Evolutionary conservation across 1,284 basidiomycete genomes (phyloP), one percentile per base, ranked within the genome.

Genomic region (Volvariella surrecta): DNA sequence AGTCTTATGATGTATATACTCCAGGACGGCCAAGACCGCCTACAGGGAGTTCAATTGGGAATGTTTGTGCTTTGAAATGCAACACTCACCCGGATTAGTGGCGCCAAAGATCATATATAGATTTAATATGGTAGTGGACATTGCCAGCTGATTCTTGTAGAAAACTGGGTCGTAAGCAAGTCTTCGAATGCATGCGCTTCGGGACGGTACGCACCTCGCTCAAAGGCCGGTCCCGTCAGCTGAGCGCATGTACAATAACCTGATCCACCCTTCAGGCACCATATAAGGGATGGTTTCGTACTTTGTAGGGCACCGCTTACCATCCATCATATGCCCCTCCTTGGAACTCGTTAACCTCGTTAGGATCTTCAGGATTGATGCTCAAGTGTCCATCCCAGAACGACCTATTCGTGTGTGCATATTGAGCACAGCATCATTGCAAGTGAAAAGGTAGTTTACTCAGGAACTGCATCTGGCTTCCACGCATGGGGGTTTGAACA

Each of bases 281-380:
- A 17, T 18, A 42, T 21, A 11, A 39, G 35, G 35, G 28, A 34
- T 19, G 17, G 41, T 30, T 20, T 17, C 28, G 20, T 7, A 9
- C 44, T 4, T 4, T 6, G 8, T 21, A 28, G 32, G n/a, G 22
- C 11, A 15, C 24, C 8, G 50, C 58, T 17, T 51, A 71, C 73
- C 73, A 77, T 42, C 65, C 61, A 52, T 77, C 75, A 40, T 71
- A 71, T 8, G 73, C 60, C 24, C 74, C 74, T 8, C 69, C 73
- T 57, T 74, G 71, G 48, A 67, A 71, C 52, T 73, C 71, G 44
- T 63, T 72, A 8, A 71, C 58, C 22, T 60, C 64, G 47, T 73
- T 72, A 3, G 61, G 61, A 34, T 59, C 58, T 18, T 63, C 52
- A 2, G 71, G 71, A 28, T 58, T 64, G 43, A 57, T 59, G 37